Base-by-base conservation (phyloP, 1,284 basidiomycete species). In the Termitomyces sp. region DNA sequence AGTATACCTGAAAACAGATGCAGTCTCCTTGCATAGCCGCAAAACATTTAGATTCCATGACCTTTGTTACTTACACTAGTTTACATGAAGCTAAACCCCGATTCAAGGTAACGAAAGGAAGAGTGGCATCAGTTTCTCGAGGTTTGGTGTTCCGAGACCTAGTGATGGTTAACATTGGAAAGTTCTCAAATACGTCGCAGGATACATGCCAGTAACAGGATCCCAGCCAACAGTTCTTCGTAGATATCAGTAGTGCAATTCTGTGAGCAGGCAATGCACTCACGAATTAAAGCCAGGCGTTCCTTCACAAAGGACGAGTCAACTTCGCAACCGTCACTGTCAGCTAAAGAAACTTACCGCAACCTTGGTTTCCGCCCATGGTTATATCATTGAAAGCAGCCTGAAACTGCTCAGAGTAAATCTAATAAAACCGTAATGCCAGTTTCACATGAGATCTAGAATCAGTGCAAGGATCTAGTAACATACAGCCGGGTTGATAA, bases 331-430 rank as follows among this genome's bases (percentile, higher is more conserved):
- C 21, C 17, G 45, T 24, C 8, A 34, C 13, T 8, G 12, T 13
- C 9, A 6, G 24, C 19, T 4, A n/a, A 45, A 42, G 26, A 47
- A 36, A 48, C 45, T 4, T 64, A 70, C 72, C 69, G 54, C 76
- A 78, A 24, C 77, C 77, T 52, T 69, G 75, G 63, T 79, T 80
- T 12, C 69, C 68, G 7, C 79, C 79, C 9, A 61, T 65, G 1
- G 73, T 78, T 53, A 80, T 80, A 61, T 80, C 79, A 54, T 78
- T 74, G 64, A 80, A 77, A 4, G 71, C 74, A 24, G 60, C 55
- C 21, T 59, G 58, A 59, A 77, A 75, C 12, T 55, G 52, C 6
- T 63, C 59, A 0, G 72, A 70, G 60, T 77, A 77, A 8, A 77
- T 69, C 73, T 75, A 46, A 21, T 36, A 2, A 34, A 15, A 24